Percentiles rank a stretch among this genome's conserved stretches.
Evolutionary conservation across 2,329 filamentous ascomycete species (phyloP).

Genomic region (Aspergillus sp.): DNA sequence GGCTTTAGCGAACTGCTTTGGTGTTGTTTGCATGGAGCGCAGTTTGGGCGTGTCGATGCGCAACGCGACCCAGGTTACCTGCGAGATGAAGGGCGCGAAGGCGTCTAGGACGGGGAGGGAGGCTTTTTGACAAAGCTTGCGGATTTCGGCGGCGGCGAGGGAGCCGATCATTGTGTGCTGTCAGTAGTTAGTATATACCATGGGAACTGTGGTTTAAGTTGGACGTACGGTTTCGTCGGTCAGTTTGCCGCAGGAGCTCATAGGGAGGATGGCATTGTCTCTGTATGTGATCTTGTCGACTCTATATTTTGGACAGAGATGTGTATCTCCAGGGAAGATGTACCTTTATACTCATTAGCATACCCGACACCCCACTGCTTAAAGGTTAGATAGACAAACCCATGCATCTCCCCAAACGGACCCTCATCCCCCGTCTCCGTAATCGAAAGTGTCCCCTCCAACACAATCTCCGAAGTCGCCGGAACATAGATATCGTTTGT

Average conservation of each 20-base stretch:
- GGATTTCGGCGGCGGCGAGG: slow-evolving; percentile 47
- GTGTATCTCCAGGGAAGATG: slow-evolving; percentile 44
- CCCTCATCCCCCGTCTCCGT: slow-evolving; percentile 47
- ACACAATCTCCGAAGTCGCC: slow-evolving; percentile 52
- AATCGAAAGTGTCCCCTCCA: slow-evolving; percentile 51
- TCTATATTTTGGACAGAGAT: slow-evolving; percentile 41
- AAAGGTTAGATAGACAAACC: slow-evolving; percentile 13
- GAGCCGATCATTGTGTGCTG: slow-evolving; percentile 43
- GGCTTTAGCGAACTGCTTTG: slow-evolving; percentile 38
- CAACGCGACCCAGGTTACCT: slow-evolving; percentile 52
- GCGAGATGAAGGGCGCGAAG: slow-evolving; percentile 47
- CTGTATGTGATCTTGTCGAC: slow-evolving; percentile 52
- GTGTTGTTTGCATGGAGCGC: slow-evolving; percentile 53
- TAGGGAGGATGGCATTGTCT: slow-evolving; percentile 49
- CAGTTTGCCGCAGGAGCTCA: slow-evolving; percentile 44
- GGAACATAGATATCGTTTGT: slow-evolving; percentile 51
- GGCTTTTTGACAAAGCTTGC: slow-evolving; percentile 33
- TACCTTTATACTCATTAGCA: slow-evolving; percentile 22
- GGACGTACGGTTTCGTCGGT: slow-evolving; percentile 45
- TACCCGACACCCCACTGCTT: not conserved
- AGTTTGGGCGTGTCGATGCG: slow-evolving; percentile 60
- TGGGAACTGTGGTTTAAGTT: no score
- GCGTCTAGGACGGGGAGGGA: slow-evolving; percentile 47
- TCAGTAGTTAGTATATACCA: not conserved
- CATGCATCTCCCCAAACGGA: slow-evolving; percentile 52